Conservation (phyloP, 352 stramenopile genomes). For the Globisporangium yorkense region DNA sequence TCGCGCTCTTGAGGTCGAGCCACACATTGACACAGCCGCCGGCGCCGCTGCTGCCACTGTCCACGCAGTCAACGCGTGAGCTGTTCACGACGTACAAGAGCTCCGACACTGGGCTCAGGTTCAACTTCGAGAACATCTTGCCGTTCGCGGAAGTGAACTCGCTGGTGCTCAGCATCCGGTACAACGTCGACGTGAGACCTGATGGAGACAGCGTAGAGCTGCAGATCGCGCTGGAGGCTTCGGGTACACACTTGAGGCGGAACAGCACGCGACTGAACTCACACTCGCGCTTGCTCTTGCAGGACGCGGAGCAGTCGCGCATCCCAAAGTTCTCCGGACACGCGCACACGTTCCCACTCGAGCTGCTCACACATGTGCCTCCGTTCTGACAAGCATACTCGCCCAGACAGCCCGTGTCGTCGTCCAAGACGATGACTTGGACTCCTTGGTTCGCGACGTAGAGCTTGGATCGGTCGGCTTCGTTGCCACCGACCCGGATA, state of each 20-base stretch:
- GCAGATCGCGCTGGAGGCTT: conserved; percentile 23
- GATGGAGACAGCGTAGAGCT: conserved; percentile 29
- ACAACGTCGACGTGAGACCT: conserved; percentile 38
- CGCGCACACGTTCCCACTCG: conserved; percentile 26
- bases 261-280: conserved; percentile 44
- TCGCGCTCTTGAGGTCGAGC: conserved; percentile 35
- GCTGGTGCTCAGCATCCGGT: conserved; percentile 41
- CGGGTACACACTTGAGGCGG: conserved; percentile 25
- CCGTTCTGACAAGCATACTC: conserved; percentile 55
- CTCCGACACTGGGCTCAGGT: conserved; percentile 27
- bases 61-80: conserved; percentile 22
- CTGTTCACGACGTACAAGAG: conserved; percentile 57
- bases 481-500: conserved; percentile 44
- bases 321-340: conserved; percentile 53
- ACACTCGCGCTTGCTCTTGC: conserved; percentile 34
- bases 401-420: conserved; percentile 56
- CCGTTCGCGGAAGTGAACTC: conserved; percentile 33
- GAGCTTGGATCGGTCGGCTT: conserved; percentile 15
- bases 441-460: conserved; percentile 44
- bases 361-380: conserved; percentile 27
- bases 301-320: conserved; percentile 42
- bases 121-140: conserved; percentile 26
- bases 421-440: conserved; percentile 38
- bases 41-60: conserved; percentile 13
- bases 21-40: conserved; percentile 29